Percentiles rank a stretch among this genome's conserved stretches.
Evolutionary conservation across 78 protist species (phyloP).

Genomic region (Creolimax fragrantissima): DNA sequence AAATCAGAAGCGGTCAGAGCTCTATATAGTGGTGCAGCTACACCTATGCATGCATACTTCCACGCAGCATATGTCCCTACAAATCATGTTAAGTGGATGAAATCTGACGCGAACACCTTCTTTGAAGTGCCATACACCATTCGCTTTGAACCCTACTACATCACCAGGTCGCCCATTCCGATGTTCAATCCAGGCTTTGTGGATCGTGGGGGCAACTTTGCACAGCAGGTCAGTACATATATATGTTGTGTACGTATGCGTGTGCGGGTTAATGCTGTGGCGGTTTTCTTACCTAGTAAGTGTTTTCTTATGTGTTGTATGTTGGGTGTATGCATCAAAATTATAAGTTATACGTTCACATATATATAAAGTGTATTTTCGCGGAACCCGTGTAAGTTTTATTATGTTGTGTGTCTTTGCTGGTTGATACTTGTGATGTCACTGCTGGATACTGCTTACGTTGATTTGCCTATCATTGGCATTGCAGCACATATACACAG

Average conservation of each 20-base stretch:
- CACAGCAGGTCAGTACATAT: background rate
- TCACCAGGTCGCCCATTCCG: background rate
- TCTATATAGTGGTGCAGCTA: background rate
- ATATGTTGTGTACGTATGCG: background rate
- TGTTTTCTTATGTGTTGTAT: too few species aligned
- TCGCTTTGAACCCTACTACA: background rate
- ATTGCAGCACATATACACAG: too few species aligned
- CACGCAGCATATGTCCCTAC: constrained; percentile 22
- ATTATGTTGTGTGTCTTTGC: too few species aligned
- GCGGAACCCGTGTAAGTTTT: too few species aligned
- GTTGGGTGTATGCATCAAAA: too few species aligned
- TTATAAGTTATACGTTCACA: too few species aligned
- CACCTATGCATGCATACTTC: constrained; percentile 11
- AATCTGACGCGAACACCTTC: too few species aligned
- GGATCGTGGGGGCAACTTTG: constrained; percentile 27
- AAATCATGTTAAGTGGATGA: background rate
- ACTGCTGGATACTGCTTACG: too few species aligned
- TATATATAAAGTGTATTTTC: too few species aligned
- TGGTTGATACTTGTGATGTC: too few species aligned
- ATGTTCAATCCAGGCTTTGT: background rate
- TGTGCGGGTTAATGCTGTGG: background rate
- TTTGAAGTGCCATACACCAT: background rate
- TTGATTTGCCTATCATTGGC: too few species aligned
- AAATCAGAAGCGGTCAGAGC: background rate
- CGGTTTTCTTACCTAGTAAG: too few species aligned